Evolutionary conservation across 495 filamentous ascomycete species (phyloP).

Genomic region (Lasiosphaeria ovina): DNA sequence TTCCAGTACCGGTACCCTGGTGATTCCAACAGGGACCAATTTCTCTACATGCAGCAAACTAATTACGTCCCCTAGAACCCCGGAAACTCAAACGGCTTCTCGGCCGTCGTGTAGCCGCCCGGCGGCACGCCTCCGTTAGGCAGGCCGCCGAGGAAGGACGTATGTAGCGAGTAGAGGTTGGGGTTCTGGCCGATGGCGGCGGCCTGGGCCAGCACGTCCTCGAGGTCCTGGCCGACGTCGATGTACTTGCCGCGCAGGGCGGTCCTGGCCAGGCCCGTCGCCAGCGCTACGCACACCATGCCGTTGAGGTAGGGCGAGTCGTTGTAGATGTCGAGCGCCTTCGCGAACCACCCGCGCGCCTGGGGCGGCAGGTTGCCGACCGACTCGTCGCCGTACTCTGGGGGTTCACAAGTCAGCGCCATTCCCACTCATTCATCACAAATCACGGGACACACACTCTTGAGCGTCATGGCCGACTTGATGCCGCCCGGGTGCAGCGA

Average conservation of each 20-base stretch:
- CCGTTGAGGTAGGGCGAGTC: constrained; percentile 38
- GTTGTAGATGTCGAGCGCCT: constrained; percentile 29
- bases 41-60: too few relatives aligned
- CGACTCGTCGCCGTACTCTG: constrained; percentile 28
- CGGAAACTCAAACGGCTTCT: constrained; percentile 31
- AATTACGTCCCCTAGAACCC: constrained; percentile 18
- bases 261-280: constrained; percentile 28
- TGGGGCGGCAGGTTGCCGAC: constrained; percentile 22
- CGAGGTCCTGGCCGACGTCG: constrained; percentile 35
- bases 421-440: not conserved
- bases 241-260: constrained; percentile 29
- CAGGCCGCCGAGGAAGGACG: constrained; percentile 29
- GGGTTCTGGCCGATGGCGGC: constrained; percentile 22
- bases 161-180: constrained; percentile 27
- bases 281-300: constrained; percentile 35
- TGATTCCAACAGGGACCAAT: too few relatives aligned
- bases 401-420: not conserved
- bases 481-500: constrained; percentile 36
- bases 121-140: constrained; percentile 20
- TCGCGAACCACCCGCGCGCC: constrained; percentile 18
- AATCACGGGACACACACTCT: constrained; percentile 19
- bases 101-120: constrained; percentile 15
- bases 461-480: constrained; percentile 32
- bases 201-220: constrained; percentile 31
- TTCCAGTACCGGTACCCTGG: too few relatives aligned